These are phyloP conservation scores for Beauveria brongniartii DNA, from an alignment of 2,329 filamentous ascomycete genomes.

Conservation along the genomic window DNA sequence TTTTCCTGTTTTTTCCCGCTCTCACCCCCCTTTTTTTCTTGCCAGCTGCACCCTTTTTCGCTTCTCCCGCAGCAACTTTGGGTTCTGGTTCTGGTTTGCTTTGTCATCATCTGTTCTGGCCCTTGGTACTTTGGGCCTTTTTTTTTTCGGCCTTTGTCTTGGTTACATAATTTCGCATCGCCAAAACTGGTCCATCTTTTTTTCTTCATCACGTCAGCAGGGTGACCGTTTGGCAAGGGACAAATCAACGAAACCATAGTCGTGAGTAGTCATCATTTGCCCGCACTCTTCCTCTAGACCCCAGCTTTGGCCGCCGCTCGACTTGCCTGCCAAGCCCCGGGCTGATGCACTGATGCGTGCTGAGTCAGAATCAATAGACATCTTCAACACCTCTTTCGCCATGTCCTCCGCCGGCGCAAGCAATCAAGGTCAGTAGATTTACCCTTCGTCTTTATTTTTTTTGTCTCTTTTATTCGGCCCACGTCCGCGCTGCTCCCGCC, in stretches of 20 bases:
- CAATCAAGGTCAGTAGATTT: conserved; percentile 24
- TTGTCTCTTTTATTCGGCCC: background rate
- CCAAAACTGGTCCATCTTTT: conserved; percentile 9
- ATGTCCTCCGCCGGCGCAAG: conserved; percentile 25
- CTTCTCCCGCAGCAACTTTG: background rate
- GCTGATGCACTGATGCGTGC: conserved; percentile 17
- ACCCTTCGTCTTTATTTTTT: conserved; percentile 7
- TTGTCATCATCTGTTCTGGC: conserved; percentile 5
- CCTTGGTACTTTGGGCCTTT: background rate
- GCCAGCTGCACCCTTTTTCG: background rate
- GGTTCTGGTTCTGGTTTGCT: background rate
- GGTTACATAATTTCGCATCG: conserved; percentile 12
- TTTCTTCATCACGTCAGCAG: conserved; percentile 11
- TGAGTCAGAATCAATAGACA: conserved; percentile 25
- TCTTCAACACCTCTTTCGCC: conserved; percentile 22
- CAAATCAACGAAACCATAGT: background rate
- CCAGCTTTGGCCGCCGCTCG: background rate
- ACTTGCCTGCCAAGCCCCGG: background rate
- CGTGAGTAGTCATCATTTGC: conserved; percentile 10
- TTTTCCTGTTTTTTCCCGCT: background rate
- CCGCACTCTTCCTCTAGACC: background rate
- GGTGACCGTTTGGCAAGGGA: background rate
- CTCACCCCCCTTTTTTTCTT: background rate
- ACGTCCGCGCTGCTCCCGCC: conserved; percentile 7
- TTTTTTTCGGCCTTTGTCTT: background rate